Evolutionary conservation across 371 early-diverging fungal genomes (phyloP), one percentile per base, ranked within the genome.

Genomic region (Blakeslea trispora): DNA sequence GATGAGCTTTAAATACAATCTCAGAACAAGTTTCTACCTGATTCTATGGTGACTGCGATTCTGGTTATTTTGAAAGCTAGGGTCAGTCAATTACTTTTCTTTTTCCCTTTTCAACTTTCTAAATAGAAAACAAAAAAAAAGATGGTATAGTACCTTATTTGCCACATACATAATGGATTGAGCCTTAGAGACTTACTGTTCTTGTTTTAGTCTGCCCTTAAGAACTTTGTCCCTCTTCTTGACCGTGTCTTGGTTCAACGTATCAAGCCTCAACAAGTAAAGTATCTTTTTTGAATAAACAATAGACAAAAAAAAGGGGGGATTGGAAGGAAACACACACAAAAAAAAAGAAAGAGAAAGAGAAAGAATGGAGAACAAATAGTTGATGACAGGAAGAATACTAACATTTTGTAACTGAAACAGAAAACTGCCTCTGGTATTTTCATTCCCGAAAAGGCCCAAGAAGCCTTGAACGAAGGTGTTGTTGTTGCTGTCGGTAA

Each of bases 161-260:
- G 10, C 32, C 10, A 5, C 10, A 32, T 37, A 2, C 11, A 37
- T 5, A 3, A 7, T 28, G 28, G 5, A 28, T 28, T 28, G 28
- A 28, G 7, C 7, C 7, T 5, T 7, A 28, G 3, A 7, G 7
- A 28, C 28, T 28, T 28, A 28, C 7, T 7, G 7, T 28, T 28
- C 28, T 7, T 28, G 3, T 28, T 28, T 37, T 37, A 37, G 37
- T 37, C 37, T 37, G 37, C 37, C 37, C 42, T 77, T 63, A 91
- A 90, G 83, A 59, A 47, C 56, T 55, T 59, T 44, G 56, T 64
- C 39, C 65, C 99, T 57, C 91, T 98, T 67, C 88, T 96, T 58
- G 98, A 98, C 85, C 93, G 99, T 64, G 94, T 99, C 56, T 90
- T 99, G 49, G 86, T 99, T 64, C 93, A 95, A 81, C 90, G 97